These are phyloP conservation scores for Fragaria nilgerrensis DNA, from an alignment of 306 rosid species.

Conservation along the genomic window DNA sequence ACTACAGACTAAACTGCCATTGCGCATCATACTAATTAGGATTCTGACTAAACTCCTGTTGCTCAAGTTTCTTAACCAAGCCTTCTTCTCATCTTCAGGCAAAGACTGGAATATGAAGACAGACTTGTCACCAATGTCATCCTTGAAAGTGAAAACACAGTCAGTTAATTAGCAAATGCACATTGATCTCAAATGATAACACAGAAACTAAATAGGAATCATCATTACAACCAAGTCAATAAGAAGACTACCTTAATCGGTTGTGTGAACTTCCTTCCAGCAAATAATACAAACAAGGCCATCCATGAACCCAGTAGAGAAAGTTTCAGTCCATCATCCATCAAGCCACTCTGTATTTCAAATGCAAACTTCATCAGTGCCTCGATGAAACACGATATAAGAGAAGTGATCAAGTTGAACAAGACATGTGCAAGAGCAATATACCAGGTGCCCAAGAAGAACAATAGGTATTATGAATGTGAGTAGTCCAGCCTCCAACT, in stretches of 20 bases:
- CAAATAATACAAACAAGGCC: slow-evolving; percentile 70
- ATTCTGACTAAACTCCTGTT: slow-evolving; percentile 29
- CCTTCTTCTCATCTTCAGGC: slow-evolving; percentile 55
- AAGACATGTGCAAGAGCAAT: neutral
- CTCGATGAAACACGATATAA: neutral
- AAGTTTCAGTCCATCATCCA: slow-evolving; percentile 74
- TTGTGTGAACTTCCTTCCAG: slow-evolving; percentile 90
- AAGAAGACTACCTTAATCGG: slow-evolving; percentile 65
- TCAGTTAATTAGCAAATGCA: slow-evolving; percentile 20
- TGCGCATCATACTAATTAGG: slow-evolving; percentile 10
- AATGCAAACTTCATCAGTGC: slow-evolving; percentile 18
- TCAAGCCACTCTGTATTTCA: slow-evolving; percentile 64
- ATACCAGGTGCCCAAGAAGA: slow-evolving; percentile 92
- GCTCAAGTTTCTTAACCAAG: slow-evolving; percentile 70
- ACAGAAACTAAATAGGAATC: slow-evolving; percentile 7
- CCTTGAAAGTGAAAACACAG: slow-evolving; percentile 39
- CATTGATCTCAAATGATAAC: neutral
- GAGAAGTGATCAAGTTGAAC: neutral
- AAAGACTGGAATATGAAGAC: slow-evolving; percentile 81
- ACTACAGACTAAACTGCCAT: neutral
- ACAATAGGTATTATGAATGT: slow-evolving; percentile 64
- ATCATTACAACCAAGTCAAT: neutral
- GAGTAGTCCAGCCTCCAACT: slow-evolving; percentile 87
- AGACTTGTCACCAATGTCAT: slow-evolving; percentile 92
- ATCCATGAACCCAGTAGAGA: slow-evolving; percentile 68